Conservation (phyloP, 2,329 filamentous ascomycete genomes). For the Phaeosphaeriaceae sp. region DNA sequence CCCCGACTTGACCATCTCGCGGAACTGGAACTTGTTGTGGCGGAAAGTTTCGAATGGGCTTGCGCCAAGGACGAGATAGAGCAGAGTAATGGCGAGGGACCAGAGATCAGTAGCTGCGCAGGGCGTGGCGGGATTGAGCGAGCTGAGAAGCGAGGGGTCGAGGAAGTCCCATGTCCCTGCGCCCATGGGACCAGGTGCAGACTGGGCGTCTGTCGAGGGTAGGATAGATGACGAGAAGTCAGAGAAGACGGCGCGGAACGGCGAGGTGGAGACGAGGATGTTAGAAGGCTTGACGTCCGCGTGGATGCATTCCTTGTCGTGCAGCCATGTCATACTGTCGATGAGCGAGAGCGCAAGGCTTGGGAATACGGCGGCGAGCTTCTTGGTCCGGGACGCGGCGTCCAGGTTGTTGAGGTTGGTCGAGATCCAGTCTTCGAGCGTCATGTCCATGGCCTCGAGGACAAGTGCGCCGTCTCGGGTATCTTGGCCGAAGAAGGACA, state of each 20-base stretch:
- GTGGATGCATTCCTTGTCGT: constrained; percentile 47
- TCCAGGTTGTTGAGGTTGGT: constrained; percentile 38
- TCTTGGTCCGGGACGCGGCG: constrained; percentile 33
- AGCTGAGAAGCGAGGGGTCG: constrained; percentile 42
- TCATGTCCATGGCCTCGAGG: constrained; percentile 41
- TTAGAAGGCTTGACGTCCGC: constrained; percentile 59
- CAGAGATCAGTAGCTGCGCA: constrained; percentile 52
- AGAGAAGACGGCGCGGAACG: constrained; percentile 44
- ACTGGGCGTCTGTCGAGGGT: constrained; percentile 9
- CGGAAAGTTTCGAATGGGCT: constrained; percentile 51
- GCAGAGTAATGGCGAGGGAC: constrained; percentile 54
- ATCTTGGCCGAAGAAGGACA: constrained; percentile 45
- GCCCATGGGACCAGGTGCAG: constrained; percentile 38
- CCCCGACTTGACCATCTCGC: constrained; percentile 54
- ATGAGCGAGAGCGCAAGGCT: constrained; percentile 50
- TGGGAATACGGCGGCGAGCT: constrained; percentile 50
- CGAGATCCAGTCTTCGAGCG: constrained; percentile 42
- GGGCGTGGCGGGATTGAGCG: constrained; percentile 28
- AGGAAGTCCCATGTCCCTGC: constrained; percentile 58
- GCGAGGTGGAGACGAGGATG: constrained; percentile 45
- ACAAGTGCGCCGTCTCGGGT: constrained; percentile 37
- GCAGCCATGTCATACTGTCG: constrained; percentile 52
- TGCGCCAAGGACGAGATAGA: constrained; percentile 51
- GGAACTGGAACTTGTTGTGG: constrained; percentile 50
- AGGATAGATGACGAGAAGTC: constrained; percentile 54